A percentile compares a stretch with the other conserved stretches of the same genome.
Evolutionary conservation across 2,329 filamentous ascomycete species (phyloP).

Genomic region (Fusarium sp.): DNA sequence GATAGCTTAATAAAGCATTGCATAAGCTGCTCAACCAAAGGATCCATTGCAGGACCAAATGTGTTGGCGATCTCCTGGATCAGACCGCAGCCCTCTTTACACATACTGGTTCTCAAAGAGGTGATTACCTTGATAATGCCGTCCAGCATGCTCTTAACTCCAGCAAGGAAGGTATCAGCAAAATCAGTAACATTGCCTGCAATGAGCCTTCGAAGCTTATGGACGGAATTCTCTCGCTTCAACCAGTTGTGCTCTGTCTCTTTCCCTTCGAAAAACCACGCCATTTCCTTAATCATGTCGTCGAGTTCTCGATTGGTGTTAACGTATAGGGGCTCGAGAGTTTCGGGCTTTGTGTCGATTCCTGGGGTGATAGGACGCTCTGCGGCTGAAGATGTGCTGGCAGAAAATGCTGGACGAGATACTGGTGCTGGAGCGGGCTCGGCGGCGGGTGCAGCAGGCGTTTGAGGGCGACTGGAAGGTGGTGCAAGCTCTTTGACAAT

Average conservation of each 20-base stretch:
- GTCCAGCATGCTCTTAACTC: slow-evolving; percentile 81
- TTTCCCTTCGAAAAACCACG: slow-evolving; percentile 82
- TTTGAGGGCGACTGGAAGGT: slow-evolving; percentile 56
- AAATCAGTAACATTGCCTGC: slow-evolving; percentile 89
- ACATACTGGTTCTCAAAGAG: slow-evolving; percentile 89
- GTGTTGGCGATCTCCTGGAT: slow-evolving; percentile 85
- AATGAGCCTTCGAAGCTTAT: slow-evolving; percentile 79
- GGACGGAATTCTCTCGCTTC: slow-evolving; percentile 82
- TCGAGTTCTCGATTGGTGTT: slow-evolving; percentile 90
- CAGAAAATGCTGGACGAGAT: slow-evolving; percentile 58
- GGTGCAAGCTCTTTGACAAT: slow-evolving; percentile 81
- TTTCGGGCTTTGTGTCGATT: slow-evolving; percentile 73
- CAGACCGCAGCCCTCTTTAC: slow-evolving; percentile 84
- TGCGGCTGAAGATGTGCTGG: slow-evolving; percentile 63
- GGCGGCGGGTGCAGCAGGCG: slow-evolving; percentile 54
- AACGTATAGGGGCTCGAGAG: slow-evolving; percentile 83
- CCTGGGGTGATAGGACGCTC: slow-evolving; percentile 71
- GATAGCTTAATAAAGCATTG: slow-evolving; percentile 91
- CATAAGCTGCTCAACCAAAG: slow-evolving; percentile 89
- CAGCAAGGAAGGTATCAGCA: slow-evolving; percentile 73
- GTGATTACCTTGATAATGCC: slow-evolving; percentile 87
- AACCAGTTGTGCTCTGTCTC: slow-evolving; percentile 94
- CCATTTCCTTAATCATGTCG: slow-evolving; percentile 85
- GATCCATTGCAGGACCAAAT: slow-evolving; percentile 82
- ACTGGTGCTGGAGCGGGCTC: slow-evolving; percentile 50